phyloP scores from a whole-genome alignment of 169 alveolate genomes.

The Babesia divergens region DNA sequence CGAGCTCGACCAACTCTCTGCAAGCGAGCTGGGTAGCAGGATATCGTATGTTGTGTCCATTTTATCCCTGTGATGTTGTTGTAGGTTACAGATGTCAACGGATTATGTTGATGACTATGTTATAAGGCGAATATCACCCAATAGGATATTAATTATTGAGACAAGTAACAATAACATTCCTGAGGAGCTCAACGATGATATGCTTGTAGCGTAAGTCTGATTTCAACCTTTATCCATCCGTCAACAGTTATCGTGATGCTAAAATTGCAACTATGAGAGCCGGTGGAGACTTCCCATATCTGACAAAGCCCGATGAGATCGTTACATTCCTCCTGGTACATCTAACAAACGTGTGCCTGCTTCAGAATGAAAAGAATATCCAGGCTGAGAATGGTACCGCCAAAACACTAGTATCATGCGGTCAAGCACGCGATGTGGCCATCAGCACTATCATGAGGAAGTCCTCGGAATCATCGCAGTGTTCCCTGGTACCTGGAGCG shows the following conservation, averaged over 20 bases:
- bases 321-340: slow-evolving; percentile 67
- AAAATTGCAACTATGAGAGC: slow-evolving; percentile 67
- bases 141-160: slow-evolving; percentile 61
- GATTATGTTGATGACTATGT: slow-evolving; percentile 49
- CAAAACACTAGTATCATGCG: not conserved
- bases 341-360: slow-evolving; percentile 48
- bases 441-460: not conserved
- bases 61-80: not conserved
- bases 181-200: slow-evolving; percentile 53
- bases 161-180: slow-evolving; percentile 66
- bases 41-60: slow-evolving; percentile 35
- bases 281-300: slow-evolving; percentile 74
- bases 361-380: not conserved
- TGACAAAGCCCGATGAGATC: slow-evolving; percentile 72
- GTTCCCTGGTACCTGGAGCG: slow-evolving; percentile 8
- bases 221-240: too few species aligned
- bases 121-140: slow-evolving; percentile 11
- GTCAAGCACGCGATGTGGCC: not conserved
- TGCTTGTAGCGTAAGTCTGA: slow-evolving; percentile 21
- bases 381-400: not conserved
- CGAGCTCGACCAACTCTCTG: slow-evolving; percentile 70
- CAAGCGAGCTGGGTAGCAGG: slow-evolving; percentile 72
- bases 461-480: slow-evolving; percentile 9
- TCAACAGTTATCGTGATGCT: slow-evolving; percentile 56
- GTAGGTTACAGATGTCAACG: slow-evolving; percentile 67